These are phyloP conservation scores for Parastagonospora avenae DNA, from an alignment of 2,329 filamentous ascomycete species.

Conservation along the genomic window DNA sequence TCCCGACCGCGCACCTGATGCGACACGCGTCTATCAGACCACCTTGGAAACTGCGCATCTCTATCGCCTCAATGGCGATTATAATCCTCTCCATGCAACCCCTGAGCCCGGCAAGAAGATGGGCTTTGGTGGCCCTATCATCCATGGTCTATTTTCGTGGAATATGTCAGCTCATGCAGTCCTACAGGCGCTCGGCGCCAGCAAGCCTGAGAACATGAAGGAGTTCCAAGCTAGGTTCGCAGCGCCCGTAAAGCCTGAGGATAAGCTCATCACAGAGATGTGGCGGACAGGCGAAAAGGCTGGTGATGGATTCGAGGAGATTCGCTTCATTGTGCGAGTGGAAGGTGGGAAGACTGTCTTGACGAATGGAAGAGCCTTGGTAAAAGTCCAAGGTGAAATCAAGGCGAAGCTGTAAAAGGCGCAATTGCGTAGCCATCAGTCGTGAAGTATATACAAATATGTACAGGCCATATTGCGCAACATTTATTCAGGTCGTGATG, in stretches of 20 bases:
- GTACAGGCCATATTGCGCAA: not conserved
- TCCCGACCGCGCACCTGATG: conserved; percentile 74
- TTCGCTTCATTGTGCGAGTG: conserved; percentile 79
- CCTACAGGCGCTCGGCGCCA: conserved; percentile 73
- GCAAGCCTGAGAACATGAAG: conserved; percentile 79
- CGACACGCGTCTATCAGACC: conserved; percentile 71
- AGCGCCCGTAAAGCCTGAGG: conserved; percentile 80
- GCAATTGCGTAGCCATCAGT: not conserved
- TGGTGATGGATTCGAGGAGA: conserved; percentile 73
- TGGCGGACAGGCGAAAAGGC: conserved; percentile 76
- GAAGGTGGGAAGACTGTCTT: conserved; percentile 82
- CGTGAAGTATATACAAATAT: not conserved
- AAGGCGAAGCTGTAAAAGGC: conserved; percentile 46
- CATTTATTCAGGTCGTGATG: too few relatives aligned
- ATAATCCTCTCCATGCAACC: conserved; percentile 89
- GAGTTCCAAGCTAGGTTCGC: conserved; percentile 91
- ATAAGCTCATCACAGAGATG: conserved; percentile 79
- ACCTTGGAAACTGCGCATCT: conserved; percentile 68
- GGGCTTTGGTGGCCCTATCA: conserved; percentile 88
- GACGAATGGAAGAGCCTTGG: conserved; percentile 82
- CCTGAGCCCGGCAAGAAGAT: conserved; percentile 85
- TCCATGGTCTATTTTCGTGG: conserved; percentile 89
- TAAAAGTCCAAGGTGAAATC: conserved; percentile 64
- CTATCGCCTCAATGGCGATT: conserved; percentile 82
- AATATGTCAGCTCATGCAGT: conserved; percentile 78